Conservation (phyloP, 176 grass and related monocot genomes). For the Avena eriantha region DNA sequence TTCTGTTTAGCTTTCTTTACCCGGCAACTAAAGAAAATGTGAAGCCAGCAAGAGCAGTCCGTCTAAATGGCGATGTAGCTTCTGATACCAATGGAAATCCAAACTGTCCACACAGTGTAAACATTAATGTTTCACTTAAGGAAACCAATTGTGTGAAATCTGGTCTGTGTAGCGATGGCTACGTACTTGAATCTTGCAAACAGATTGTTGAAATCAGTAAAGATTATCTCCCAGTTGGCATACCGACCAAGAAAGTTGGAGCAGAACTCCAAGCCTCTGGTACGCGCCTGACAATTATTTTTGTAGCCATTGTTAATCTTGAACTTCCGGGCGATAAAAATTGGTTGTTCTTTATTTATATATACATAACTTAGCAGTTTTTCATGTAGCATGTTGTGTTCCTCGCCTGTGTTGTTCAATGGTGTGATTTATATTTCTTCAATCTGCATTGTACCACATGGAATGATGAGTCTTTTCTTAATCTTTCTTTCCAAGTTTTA, state of each 20-base stretch:
- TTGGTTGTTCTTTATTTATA: neutral
- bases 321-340: neutral
- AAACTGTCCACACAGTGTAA: conserved; percentile 28
- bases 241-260: conserved; percentile 83
- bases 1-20: conserved; percentile 87
- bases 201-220: conserved; percentile 63
- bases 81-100: conserved; percentile 43
- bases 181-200: conserved; percentile 61
- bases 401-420: neutral
- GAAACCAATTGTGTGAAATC: conserved; percentile 39
- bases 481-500: neutral
- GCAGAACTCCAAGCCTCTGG: conserved; percentile 93
- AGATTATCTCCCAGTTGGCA: conserved; percentile 79
- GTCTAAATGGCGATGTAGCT: conserved; percentile 17
- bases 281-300: conserved; percentile 36
- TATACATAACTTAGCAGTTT: neutral
- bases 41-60: conserved; percentile 42
- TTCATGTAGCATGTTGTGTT: neutral
- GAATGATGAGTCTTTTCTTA: conserved; percentile 9
- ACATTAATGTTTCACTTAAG: conserved; percentile 41
- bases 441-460: neutral
- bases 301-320: conserved; percentile 27
- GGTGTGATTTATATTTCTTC: neutral
- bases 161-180: conserved; percentile 31
- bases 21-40: conserved; percentile 45